phyloP scores from a whole-genome alignment of 768 basidiomycete genomes.

The Psilocybe cubensis region DNA sequence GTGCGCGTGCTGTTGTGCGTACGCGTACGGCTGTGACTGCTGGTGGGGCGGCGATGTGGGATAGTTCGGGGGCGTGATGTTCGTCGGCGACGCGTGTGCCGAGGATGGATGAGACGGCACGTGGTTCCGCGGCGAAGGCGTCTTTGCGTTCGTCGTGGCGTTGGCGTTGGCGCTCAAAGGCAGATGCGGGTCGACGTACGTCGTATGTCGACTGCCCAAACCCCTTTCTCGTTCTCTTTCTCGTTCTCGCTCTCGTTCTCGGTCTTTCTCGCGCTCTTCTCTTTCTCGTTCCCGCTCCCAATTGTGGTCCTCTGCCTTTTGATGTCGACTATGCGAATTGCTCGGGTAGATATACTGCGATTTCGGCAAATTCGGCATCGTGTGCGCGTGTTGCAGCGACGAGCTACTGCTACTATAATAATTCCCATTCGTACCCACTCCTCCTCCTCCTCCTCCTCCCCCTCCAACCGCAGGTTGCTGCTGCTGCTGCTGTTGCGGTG shows the following conservation, averaged over 20 bases:
- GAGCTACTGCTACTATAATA: neutral
- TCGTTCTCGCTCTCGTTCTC: neutral
- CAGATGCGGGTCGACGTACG: conserved; percentile 19
- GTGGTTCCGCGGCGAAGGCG: conserved; percentile 13
- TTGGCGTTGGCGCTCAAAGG: too few species aligned
- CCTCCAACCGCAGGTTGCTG: too few species aligned
- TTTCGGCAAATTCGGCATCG: conserved; percentile 13
- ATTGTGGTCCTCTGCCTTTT: neutral
- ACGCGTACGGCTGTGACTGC: neutral
- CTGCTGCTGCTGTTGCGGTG: conserved; percentile 6
- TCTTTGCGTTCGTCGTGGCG: neutral
- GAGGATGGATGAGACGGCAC: conserved; percentile 19
- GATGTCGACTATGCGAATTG: conserved; percentile 1
- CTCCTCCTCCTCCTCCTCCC: too few species aligned
- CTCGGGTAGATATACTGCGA: conserved; percentile 5
- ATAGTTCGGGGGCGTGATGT: conserved; percentile 11
- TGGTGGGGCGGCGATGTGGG: neutral
- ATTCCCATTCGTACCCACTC: neutral
- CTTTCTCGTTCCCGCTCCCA: neutral
- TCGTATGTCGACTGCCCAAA: conserved; percentile 17
- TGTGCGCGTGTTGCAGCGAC: conserved; percentile 7
- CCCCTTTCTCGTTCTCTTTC: conserved; percentile 5
- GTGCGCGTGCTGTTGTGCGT: neutral
- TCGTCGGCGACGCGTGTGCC: conserved; percentile 10
- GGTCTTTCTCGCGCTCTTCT: neutral